These are phyloP conservation scores for Phytophthora citrophthora DNA, from an alignment of 352 stramenopile species.

Conservation along the genomic window DNA sequence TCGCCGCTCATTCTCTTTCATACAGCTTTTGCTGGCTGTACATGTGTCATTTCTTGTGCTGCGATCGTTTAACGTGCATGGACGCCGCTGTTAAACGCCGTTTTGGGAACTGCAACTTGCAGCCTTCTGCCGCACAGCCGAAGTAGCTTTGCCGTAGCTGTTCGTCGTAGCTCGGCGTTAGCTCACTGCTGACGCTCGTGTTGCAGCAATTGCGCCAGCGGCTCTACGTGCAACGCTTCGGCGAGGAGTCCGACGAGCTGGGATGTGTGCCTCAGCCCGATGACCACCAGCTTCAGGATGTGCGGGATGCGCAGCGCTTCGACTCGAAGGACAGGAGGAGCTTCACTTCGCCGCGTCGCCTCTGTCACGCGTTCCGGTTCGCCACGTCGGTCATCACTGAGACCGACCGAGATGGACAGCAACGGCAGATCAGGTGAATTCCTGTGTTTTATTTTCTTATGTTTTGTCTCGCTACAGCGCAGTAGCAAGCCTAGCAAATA, in stretches of 20 bases:
- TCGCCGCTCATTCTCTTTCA: too few relatives aligned
- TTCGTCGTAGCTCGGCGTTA: background rate
- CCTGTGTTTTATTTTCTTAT: background rate
- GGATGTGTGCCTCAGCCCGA: conserved; percentile 5
- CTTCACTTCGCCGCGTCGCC: conserved; percentile 8
- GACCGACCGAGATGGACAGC: conserved; percentile 5
- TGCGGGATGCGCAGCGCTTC: background rate
- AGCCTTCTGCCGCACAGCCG: background rate
- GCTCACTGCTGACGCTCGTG: background rate
- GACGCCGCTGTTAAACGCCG: background rate
- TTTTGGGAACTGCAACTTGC: background rate
- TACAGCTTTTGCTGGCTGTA: background rate
- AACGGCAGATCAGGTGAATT: conserved; percentile 4
- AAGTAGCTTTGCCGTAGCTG: background rate
- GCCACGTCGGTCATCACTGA: background rate
- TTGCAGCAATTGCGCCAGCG: conserved; percentile 5
- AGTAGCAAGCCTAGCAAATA: conserved; percentile 10
- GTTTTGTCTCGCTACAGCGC: background rate
- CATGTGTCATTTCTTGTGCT: background rate
- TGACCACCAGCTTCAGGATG: conserved; percentile 15
- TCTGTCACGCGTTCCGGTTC: conserved; percentile 24
- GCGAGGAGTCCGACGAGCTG: background rate
- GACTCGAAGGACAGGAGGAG: background rate
- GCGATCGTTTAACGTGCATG: background rate
- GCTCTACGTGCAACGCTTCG: background rate